Base-by-base conservation (phyloP, 257 asterid genomes). In the Capsicum pubescens region DNA sequence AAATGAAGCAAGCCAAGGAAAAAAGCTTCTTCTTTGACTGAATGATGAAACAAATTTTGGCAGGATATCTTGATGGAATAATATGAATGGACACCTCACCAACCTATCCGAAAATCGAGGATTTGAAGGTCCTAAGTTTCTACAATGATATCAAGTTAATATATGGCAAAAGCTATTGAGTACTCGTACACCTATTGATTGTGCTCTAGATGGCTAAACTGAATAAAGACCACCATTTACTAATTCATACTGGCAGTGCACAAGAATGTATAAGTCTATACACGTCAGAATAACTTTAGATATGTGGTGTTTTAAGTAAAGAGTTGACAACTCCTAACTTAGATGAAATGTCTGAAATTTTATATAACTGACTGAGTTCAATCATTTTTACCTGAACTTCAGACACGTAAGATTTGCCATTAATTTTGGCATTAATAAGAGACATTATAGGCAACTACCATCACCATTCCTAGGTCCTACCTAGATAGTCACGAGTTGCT, bases 401-500 rank as follows among this genome's bases (percentile, higher is more conserved):
- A 36, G n/a, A 39, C 44, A 39, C 32, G 5, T 35, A 35, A 15
- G 13, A 50, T 50, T 48, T 74, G 60, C 60, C 63, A 52, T 8
- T 7, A 52, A 52, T 76, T 36, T 68, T 21, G 81, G 46, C 63
- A 76, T 52, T 48, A 13, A 21, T 74, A 19, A 50, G 80, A 1
- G 44, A 21, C 60, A 74, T 50, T 26, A 57, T 21, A 76, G 57
- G 21, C 19, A 76, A 76, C 48, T 6, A 4, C 81, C 63, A 52
- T 76, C 46, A 76, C 26, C n/a, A 26, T 76, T 21, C 8, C n/a
- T 4, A 7, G 63, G 48, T 52, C 81, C 81, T 52, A 76, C 81
- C 21, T 26, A 52, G 63, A 32, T 52, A 26, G 46, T 76, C 81
- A 76, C 81, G 61, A 76, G 63, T 76, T 76, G 81, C 59, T 76